Base-by-base conservation (phyloP, 106 monocot genomes). In the Posidonia australis region DNA sequence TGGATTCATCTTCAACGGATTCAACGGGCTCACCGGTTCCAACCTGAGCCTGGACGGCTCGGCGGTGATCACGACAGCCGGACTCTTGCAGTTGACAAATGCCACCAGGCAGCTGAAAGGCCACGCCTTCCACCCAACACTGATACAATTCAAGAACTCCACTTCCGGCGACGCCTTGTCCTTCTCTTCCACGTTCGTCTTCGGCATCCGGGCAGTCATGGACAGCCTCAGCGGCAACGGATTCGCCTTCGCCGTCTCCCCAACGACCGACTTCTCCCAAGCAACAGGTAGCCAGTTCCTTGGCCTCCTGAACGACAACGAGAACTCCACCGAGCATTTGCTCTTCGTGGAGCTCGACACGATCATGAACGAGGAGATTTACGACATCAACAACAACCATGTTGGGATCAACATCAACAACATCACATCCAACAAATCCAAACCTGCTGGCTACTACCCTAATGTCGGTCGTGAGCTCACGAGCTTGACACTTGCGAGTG, bases 381-480 rank as follows among this genome's bases (percentile, higher is more conserved):
- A 26, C 0, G 70, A 70, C 16, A 70, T 60, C 47, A 25, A 61
- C 27, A 27, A 28, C 29, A 70, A 70, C 54, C 70, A 70, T 20
- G 60, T 70, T 11, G 70, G 70, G 17, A 60, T 70, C 60, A 48
- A 70, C 19, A 25, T 70, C 70, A 70, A 70, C 60, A 46, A 51
- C 48, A 9, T 71, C 22, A 31, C 10, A 16, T 71, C 71, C 51
- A 44, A 28, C 41, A 25, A 22, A 11, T 62, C 71, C 36, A 13
- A 0, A 0, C 5, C 49, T 42, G 52, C 62, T 9, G 71, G 71
- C 13, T 71, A 62, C 54, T 62, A 62, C 44, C 26, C n/a, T 9
- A 0, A 5, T 12, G 1, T 18, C 2, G 43, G 36, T 1, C 46
- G n/a, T n/a, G n/a, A 28, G 69, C 52, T 61, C 52, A 19, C 9